These are phyloP conservation scores for Rickenella mellea DNA, from an alignment of 768 basidiomycete genomes.

Conservation along the genomic window DNA sequence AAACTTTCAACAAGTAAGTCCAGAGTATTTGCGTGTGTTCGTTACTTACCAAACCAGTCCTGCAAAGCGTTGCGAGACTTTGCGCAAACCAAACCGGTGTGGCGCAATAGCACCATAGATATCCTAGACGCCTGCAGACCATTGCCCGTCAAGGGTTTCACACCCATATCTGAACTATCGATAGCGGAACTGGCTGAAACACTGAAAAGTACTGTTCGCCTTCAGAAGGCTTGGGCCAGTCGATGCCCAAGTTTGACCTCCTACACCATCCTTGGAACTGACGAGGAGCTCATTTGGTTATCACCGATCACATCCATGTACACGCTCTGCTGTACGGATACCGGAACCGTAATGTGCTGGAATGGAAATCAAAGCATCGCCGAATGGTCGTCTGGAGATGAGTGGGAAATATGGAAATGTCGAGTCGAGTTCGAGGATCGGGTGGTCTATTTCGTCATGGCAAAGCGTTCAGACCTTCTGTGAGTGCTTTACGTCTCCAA, in stretches of 20 bases:
- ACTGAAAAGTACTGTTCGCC: constrained; percentile 52
- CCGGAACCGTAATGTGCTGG: constrained; percentile 71
- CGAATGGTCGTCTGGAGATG: constrained; percentile 52
- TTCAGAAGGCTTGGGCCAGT: constrained; percentile 53
- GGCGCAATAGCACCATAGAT: constrained; percentile 51
- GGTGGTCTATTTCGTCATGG: constrained; percentile 70
- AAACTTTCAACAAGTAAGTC: constrained; percentile 50
- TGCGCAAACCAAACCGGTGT: constrained; percentile 57
- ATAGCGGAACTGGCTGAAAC: constrained; percentile 51
- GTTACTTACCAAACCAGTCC: constrained; percentile 30
- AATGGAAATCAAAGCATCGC: constrained; percentile 54
- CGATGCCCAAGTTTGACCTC: constrained; percentile 19
- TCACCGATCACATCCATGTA: constrained; percentile 70
- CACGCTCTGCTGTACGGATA: constrained; percentile 69
- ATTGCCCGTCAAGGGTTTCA: constrained; percentile 60
- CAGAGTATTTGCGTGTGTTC: not conserved
- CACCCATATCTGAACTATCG: constrained; percentile 55
- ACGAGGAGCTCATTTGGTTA: constrained; percentile 68
- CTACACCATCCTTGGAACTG: constrained; percentile 24
- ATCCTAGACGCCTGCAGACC: constrained; percentile 60
- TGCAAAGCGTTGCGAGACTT: constrained; percentile 53
- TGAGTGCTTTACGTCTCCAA: not conserved
- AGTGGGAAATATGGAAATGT: constrained; percentile 74
- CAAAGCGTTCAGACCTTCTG: constrained; percentile 25
- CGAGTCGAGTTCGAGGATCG: constrained; percentile 65